Evolutionary conservation across 2,329 filamentous ascomycete genomes (phyloP).

Genomic region (Xylaria sp.): DNA sequence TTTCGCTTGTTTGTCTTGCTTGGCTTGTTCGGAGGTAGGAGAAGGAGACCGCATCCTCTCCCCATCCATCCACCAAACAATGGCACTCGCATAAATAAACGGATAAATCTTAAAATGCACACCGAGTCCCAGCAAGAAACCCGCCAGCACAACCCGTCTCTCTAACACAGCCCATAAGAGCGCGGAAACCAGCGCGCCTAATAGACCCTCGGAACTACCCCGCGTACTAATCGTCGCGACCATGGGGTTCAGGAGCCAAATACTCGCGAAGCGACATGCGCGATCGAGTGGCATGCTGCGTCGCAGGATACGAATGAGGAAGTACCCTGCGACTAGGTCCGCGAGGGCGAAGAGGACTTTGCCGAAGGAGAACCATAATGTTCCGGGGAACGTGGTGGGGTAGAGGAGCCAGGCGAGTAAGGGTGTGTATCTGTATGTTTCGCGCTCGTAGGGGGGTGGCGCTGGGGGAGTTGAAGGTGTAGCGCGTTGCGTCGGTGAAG

Average conservation of each 20-base stretch:
- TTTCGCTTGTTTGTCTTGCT: not conserved
- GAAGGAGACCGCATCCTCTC: slow-evolving; percentile 35
- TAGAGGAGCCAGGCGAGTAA: slow-evolving; percentile 85
- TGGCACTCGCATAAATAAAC: slow-evolving; percentile 83
- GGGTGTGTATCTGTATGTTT: slow-evolving; percentile 96
- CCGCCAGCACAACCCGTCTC: slow-evolving; percentile 59
- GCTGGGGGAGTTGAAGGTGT: slow-evolving; percentile 66
- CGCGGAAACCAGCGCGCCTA: slow-evolving; percentile 78
- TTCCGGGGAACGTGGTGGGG: slow-evolving; percentile 55
- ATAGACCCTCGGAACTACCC: slow-evolving; percentile 84
- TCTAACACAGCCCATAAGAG: slow-evolving; percentile 76
- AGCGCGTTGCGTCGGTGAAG: slow-evolving; percentile 90
- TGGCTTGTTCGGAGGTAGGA: not conserved
- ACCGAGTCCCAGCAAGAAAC: slow-evolving; percentile 68
- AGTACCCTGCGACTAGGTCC: slow-evolving; percentile 78
- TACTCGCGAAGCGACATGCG: slow-evolving; percentile 71
- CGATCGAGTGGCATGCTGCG: too few species aligned
- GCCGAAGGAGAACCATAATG: slow-evolving; percentile 70
- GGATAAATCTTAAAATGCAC: slow-evolving; percentile 99
- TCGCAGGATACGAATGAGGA: too few species aligned
- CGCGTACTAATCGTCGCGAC: slow-evolving; percentile 94
- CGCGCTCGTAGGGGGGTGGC: slow-evolving; percentile 72
- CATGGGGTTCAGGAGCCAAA: slow-evolving; percentile 97
- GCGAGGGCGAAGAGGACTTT: slow-evolving; percentile 81
- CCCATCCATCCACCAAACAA: slow-evolving; percentile 73